A percentile compares a stretch with the other conserved stretches of the same genome.
Evolutionary conservation across 768 basidiomycete genomes (phyloP).

Genomic region (Terana coerulea): DNA sequence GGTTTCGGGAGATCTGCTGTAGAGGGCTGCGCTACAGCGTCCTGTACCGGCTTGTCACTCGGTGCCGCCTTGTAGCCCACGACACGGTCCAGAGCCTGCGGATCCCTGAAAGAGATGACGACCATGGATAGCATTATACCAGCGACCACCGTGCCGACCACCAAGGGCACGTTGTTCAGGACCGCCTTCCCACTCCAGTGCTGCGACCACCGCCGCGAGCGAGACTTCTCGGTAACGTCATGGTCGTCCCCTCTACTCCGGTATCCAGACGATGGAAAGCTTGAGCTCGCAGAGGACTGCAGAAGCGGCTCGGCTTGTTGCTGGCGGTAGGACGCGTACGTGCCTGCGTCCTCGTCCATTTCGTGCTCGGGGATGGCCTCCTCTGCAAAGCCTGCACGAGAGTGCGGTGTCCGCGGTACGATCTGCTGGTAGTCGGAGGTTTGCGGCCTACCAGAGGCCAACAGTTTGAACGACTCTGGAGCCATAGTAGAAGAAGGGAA

Average conservation of each 20-base stretch:
- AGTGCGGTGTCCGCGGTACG: constrained; percentile 63
- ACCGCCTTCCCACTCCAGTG: constrained; percentile 9
- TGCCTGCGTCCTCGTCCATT: constrained; percentile 34
- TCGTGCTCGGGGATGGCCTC: constrained; percentile 50
- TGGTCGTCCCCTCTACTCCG: constrained; percentile 40
- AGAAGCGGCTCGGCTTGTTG: constrained; percentile 45
- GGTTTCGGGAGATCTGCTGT: constrained; percentile 17
- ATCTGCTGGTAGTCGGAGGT: constrained; percentile 25
- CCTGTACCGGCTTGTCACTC: constrained; percentile 7
- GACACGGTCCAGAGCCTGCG: constrained; percentile 43
- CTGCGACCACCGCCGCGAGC: constrained; percentile 2
- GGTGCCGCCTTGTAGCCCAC: constrained; percentile 30
- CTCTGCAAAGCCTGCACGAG: constrained; percentile 54
- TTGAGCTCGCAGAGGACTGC: constrained; percentile 32
- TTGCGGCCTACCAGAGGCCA: constrained; percentile 19
- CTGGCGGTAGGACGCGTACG: constrained; percentile 34
- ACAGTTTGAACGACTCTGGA: constrained; percentile 6
- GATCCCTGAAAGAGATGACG: constrained; percentile 46
- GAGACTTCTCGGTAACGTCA: constrained; percentile 14
- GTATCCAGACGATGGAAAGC: constrained; percentile 37
- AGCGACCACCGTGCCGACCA: constrained; percentile 42
- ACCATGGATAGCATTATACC: constrained; percentile 43
- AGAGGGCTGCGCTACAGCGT: constrained; percentile 13
- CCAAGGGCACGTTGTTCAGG: constrained; percentile 33
- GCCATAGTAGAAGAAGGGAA: not conserved